Base-by-base conservation (phyloP, 257 asterid species). In the Plectranthus barbatus region DNA sequence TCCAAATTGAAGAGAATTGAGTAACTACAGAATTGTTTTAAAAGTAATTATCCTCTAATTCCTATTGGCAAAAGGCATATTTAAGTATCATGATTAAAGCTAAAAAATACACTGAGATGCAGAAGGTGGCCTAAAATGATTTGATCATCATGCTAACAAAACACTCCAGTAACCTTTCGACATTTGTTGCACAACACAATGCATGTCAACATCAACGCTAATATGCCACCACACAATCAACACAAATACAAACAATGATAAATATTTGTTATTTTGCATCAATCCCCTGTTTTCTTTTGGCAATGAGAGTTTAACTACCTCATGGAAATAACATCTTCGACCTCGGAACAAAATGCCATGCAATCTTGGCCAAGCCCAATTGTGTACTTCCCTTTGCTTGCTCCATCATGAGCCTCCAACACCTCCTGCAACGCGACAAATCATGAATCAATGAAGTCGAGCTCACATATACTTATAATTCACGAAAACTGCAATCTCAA, bases 281-380 rank as follows among this genome's bases (percentile, higher is more conserved):
- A n/a, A 62, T 41, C 50, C 62, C 54, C 60, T 1, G 24, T 34
- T 20, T 44, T 15, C 31, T 46, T 12, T n/a, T 29, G 6, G 9
- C 24, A 37, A 42, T 8, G 49, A 31, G 41, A 58, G 70, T 34
- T n/a, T 21, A 9, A 62, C 34, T 75, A 93, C 99, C 99, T 86
- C 99, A 93, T 93, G 34, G 99, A 93, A 70, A 93, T 87, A 19
- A 93, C 99, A 84, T 93, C 99, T 80, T 93, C 99, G 9, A 93
- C 97, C 75, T 93, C 97, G 17, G 86, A 73, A 68, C 99, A 93
- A 66, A 87, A 93, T 23, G 86, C 96, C 99, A 93, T 85, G 88
- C 97, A 90, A 81, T 93, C 99, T 77, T 93, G 99, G 53, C 97
- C 99, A 51, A 93, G 96, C 73, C 99, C 99, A 73, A 93, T 93